Percentiles rank a stretch among this genome's conserved stretches.
phyloP scores from a whole-genome alignment of 345 rosid genomes.

The Aegle marmelos region DNA sequence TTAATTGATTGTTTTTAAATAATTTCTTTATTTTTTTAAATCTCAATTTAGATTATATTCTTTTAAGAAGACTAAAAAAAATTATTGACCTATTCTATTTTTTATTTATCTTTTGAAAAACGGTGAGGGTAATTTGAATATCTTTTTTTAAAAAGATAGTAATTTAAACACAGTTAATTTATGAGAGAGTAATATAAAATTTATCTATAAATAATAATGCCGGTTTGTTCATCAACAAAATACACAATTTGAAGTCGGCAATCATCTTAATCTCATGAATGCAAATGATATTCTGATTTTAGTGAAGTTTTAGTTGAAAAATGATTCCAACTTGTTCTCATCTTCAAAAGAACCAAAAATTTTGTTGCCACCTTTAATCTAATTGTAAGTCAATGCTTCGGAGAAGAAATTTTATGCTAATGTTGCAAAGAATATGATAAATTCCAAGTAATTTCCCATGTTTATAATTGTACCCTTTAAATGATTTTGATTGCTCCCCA shows the following conservation, averaged over 20 bases:
- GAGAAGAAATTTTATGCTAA: slow-evolving; percentile 1
- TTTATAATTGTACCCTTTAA: background rate
- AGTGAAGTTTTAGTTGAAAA: background rate
- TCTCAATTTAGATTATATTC: no score
- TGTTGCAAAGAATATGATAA: background rate
- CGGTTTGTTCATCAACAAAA: background rate
- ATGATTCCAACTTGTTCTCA: background rate
- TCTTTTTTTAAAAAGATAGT: no score
- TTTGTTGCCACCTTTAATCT: background rate
- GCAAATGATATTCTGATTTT: background rate
- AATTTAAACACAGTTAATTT: no score
- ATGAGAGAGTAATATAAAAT: fast-evolving
- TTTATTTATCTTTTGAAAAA: no score
- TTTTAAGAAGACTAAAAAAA: no score
- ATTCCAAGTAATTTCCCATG: slow-evolving; percentile 1
- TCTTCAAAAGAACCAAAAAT: background rate
- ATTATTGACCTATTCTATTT: no score
- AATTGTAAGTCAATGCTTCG: background rate
- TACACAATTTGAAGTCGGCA: background rate
- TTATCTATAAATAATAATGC: no score
- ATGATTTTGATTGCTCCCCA: background rate
- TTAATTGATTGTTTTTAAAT: no score
- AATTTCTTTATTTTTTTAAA: no score
- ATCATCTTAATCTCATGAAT: background rate
- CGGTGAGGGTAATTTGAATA: no score